These are phyloP conservation scores for Lactarius hatsudake DNA, from an alignment of 768 basidiomycete genomes.

Conservation along the genomic window DNA sequence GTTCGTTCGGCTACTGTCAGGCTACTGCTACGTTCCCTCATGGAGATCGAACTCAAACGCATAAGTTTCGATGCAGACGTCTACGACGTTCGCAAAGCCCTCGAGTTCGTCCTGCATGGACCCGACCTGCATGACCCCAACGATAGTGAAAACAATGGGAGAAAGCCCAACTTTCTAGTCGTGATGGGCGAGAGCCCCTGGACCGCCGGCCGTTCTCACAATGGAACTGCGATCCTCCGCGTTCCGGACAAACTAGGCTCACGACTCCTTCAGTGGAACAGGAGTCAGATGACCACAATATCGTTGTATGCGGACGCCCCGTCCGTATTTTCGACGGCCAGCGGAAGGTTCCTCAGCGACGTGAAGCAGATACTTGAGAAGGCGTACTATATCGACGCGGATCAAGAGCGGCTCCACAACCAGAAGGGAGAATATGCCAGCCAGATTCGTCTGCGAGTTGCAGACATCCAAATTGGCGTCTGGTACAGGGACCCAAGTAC, in stretches of 20 bases:
- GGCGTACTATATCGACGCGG: conserved; percentile 34
- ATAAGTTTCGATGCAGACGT: conserved; percentile 42
- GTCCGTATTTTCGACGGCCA: conserved; percentile 25
- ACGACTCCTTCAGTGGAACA: conserved; percentile 47
- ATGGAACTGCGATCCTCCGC: conserved; percentile 45
- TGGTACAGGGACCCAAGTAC: conserved; percentile 40
- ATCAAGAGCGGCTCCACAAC: conserved; percentile 31
- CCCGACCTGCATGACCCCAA: conserved; percentile 41
- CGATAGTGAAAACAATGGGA: conserved; percentile 32
- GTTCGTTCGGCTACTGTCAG: background rate
- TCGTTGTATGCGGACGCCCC: conserved; percentile 30
- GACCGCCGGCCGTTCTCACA: conserved; percentile 50
- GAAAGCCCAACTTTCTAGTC: conserved; percentile 58
- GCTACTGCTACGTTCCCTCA: conserved; percentile 18
- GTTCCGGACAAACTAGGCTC: conserved; percentile 37
- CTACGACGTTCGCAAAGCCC: conserved; percentile 55
- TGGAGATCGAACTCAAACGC: conserved; percentile 42
- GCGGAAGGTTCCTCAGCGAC: conserved; percentile 8
- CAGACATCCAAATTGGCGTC: conserved; percentile 64
- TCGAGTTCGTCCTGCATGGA: conserved; percentile 58
- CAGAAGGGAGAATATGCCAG: conserved; percentile 37
- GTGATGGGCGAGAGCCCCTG: conserved; percentile 44
- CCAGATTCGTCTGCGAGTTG: conserved; percentile 49
- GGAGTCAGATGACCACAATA: conserved; percentile 31
- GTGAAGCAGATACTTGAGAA: conserved; percentile 32